phyloP scores from a whole-genome alignment of 495 filamentous ascomycete genomes.

The Penicillium dipodomyicola region DNA sequence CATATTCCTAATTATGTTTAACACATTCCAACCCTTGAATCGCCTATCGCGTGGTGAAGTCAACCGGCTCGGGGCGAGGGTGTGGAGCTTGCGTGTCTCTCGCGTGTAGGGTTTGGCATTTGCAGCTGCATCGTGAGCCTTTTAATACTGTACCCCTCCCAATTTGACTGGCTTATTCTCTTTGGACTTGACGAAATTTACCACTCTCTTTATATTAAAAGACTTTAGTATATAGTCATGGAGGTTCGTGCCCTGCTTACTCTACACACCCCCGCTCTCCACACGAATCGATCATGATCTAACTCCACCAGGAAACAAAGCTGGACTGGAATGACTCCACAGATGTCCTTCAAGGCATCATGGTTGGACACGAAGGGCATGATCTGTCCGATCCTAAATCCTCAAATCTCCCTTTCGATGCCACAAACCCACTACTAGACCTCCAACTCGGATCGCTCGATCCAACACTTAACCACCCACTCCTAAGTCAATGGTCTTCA shows the following conservation, averaged over 20 bases:
- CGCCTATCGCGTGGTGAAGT: conserved; percentile 18
- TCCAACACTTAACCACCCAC: conserved; percentile 16
- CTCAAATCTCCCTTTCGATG: conserved; percentile 27
- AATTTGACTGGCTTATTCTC: conserved; percentile 2
- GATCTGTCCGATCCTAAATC: conserved; percentile 15
- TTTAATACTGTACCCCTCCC: conserved; percentile 10
- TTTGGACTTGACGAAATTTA: background rate
- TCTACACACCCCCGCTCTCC: background rate
- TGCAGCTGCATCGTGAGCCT: conserved; percentile 13
- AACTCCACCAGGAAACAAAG: conserved; percentile 16
- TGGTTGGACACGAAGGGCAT: conserved; percentile 21
- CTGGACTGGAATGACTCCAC: conserved; percentile 30
- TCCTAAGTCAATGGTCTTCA: conserved; percentile 28
- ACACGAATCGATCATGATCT: background rate
- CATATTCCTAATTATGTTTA: conserved; percentile 3
- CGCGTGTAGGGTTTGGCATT: conserved; percentile 22
- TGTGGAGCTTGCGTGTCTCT: conserved; percentile 13
- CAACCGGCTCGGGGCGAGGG: conserved; percentile 29
- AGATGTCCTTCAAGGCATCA: conserved; percentile 42
- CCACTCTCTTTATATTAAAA: background rate
- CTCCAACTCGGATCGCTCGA: conserved; percentile 28
- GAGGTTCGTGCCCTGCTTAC: conserved; percentile 18
- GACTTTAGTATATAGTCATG: conserved; percentile 13
- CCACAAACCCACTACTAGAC: conserved; percentile 30
- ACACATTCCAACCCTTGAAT: conserved; percentile 10